Conservation (phyloP, 2,329 filamentous ascomycete genomes). For the Ophiostoma novo-ulmi region DNA sequence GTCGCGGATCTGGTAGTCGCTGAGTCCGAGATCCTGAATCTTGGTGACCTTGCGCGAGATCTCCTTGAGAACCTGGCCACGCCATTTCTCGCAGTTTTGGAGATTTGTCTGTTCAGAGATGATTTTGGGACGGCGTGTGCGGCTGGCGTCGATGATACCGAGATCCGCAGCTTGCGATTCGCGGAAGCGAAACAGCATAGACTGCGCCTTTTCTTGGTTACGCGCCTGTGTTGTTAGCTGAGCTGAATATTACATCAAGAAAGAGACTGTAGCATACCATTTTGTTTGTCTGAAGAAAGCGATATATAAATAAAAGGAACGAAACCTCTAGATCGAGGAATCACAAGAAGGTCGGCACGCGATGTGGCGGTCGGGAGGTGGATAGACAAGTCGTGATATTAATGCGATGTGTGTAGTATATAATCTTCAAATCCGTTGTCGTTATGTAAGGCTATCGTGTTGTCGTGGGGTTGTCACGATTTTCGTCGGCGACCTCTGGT, state of each 20-base stretch:
- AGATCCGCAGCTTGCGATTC: constrained; percentile 94
- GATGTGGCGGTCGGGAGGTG: neutral
- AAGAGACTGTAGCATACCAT: neutral
- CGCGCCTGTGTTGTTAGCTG: constrained; percentile 58
- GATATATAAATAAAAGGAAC: neutral
- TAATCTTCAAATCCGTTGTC: neutral
- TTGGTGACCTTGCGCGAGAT: constrained; percentile 94
- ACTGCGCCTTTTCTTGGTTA: constrained; percentile 97
- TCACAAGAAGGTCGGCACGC: neutral
- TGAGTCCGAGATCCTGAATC: constrained; percentile 87
- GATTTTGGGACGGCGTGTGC: constrained; percentile 80
- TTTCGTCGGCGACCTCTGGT: neutral
- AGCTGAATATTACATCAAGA: no score
- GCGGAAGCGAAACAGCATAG: constrained; percentile 99
- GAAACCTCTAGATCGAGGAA: neutral
- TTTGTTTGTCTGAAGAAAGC: neutral
- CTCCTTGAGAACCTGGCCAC: constrained; percentile 93
- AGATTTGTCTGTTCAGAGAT: constrained; percentile 84
- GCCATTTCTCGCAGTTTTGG: constrained; percentile 92
- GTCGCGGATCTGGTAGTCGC: constrained; percentile 94
- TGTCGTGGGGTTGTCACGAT: neutral
- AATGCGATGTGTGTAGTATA: neutral
- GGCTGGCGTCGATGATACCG: constrained; percentile 89
- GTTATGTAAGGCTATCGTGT: neutral
- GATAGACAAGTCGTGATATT: neutral